Percentiles rank a stretch among this genome's conserved stretches.
These are phyloP conservation scores for Epichloe scottii DNA, from an alignment of 2,329 filamentous ascomycete species.

Conservation along the genomic window DNA sequence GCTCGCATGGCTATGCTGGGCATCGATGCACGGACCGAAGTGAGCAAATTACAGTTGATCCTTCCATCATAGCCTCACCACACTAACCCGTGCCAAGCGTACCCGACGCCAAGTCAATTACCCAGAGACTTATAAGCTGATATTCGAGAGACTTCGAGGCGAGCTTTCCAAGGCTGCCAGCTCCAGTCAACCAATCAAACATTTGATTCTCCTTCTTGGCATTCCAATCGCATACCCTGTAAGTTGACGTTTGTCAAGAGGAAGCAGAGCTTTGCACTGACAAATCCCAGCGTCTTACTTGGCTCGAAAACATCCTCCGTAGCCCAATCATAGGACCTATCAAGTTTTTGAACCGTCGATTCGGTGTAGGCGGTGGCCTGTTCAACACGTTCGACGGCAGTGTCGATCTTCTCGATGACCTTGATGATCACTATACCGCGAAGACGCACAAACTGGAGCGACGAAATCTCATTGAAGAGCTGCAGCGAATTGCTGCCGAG, in stretches of 20 bases:
- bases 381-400: conserved; percentile 94
- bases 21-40: conserved; percentile 85
- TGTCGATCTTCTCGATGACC: conserved; percentile 81
- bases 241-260: conserved; percentile 19
- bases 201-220: conserved; percentile 76
- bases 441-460: conserved; percentile 85
- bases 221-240: conserved; percentile 78
- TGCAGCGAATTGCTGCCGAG: conserved; percentile 74
- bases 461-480: conserved; percentile 59
- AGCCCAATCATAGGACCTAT: conserved; percentile 81
- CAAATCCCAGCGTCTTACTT: conserved; percentile 60
- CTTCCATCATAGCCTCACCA: no score
- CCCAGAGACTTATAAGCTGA: conserved; percentile 72
- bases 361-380: conserved; percentile 69
- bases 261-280: conserved; percentile 4
- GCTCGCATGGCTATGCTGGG: conserved; percentile 74
- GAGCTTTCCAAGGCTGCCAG: conserved; percentile 59
- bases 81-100: conserved; percentile 32
- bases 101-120: conserved; percentile 94
- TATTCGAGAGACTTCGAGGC: conserved; percentile 63
- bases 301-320: conserved; percentile 84
- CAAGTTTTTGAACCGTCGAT: conserved; percentile 80
- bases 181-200: conserved; percentile 67
- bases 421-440: conserved; percentile 94
- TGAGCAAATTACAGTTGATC: conserved; percentile 16